Evolutionary conservation across 75 land plant species (phyloP).

Genomic region (Cunninghamia lanceolata): DNA sequence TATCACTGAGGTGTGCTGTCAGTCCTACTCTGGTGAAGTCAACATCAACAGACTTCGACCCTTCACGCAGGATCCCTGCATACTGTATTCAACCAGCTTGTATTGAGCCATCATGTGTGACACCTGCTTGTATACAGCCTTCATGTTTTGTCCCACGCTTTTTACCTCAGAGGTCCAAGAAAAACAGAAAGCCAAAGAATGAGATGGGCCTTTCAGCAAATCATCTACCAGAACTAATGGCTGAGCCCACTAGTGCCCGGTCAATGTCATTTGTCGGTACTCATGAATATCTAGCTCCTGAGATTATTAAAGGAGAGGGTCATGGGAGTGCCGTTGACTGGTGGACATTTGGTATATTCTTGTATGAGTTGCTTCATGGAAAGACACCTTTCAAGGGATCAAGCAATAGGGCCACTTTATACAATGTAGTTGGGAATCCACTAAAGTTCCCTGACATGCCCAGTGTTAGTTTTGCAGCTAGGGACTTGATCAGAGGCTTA

Average conservation of each 20-base stretch:
- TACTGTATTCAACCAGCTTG: constrained; percentile 47
- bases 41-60: constrained; percentile 14
- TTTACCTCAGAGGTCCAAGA: constrained; percentile 37
- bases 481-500: constrained; percentile 67
- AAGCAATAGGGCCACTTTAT: constrained; percentile 58
- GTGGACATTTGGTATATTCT: constrained; percentile 79
- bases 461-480: constrained; percentile 66
- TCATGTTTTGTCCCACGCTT: constrained; percentile 58
- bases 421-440: constrained; percentile 64
- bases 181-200: constrained; percentile 43
- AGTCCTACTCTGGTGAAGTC: constrained; percentile 52
- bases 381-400: constrained; percentile 72
- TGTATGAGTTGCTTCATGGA: constrained; percentile 66
- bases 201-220: constrained; percentile 34
- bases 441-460: constrained; percentile 60
- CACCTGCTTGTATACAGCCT: constrained; percentile 60
- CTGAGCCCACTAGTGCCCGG: constrained; percentile 63
- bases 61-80: constrained; percentile 21
- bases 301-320: constrained; percentile 75
- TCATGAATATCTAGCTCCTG: constrained; percentile 72
- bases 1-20: constrained; percentile 43
- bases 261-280: constrained; percentile 81
- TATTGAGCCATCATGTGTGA: constrained; percentile 18
- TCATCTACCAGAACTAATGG: constrained; percentile 60
- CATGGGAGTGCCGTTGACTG: constrained; percentile 81